Percentiles rank a stretch among this genome's conserved stretches.
Evolutionary conservation across 2,329 filamentous ascomycete species (phyloP).

Genomic region (Sporothrix euskadiensis): DNA sequence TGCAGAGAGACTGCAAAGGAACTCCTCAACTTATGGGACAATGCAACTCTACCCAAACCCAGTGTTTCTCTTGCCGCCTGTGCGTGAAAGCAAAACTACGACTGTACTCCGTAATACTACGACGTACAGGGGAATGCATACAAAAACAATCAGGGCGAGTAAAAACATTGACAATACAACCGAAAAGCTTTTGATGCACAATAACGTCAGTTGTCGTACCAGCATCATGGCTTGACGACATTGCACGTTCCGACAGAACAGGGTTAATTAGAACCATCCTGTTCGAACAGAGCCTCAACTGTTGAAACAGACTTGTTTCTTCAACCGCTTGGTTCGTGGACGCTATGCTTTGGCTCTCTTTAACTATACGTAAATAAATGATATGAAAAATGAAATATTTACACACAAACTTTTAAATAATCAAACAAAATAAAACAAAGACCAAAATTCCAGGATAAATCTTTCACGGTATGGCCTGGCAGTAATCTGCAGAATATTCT

Average conservation of each 20-base stretch:
- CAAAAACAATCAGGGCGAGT: background rate
- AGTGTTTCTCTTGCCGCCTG: conserved; percentile 29
- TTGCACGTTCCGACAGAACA: background rate
- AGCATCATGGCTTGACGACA: background rate
- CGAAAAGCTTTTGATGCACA: background rate
- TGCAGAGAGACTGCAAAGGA: background rate
- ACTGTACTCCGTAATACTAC: background rate
- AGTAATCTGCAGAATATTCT: no score
- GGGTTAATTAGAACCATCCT: background rate
- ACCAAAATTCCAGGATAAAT: no score
- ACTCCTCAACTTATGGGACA: conserved; percentile 20
- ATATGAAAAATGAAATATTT: background rate
- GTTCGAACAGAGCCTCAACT: background rate
- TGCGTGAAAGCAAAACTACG: background rate
- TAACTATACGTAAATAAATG: background rate
- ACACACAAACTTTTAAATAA: no score
- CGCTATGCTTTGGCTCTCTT: background rate
- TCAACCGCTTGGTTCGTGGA: conserved; percentile 7
- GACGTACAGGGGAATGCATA: background rate
- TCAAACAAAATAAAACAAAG: no score
- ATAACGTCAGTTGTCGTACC: background rate
- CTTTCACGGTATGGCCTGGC: no score
- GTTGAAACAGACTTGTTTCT: conserved; percentile 16
- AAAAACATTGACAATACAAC: background rate
- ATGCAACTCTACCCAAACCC: conserved; percentile 22